Base-by-base conservation (phyloP, 2,329 filamentous ascomycete species). In the Gnomoniopsis sp. region DNA sequence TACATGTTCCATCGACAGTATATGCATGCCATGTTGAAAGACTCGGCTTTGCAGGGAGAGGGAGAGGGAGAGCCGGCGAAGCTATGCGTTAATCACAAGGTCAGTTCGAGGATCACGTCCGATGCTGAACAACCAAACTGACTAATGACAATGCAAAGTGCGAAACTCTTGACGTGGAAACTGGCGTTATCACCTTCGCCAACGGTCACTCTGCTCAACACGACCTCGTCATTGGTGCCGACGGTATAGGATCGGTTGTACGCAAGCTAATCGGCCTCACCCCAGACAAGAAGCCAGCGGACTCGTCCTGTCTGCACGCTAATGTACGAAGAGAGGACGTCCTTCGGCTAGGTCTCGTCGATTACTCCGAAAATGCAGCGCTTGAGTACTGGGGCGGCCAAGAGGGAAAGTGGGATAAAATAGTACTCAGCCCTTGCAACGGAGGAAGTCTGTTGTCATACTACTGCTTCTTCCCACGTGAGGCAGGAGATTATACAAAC, bases 341-440 rank as follows among this genome's bases (percentile, higher is more conserved):
- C 1, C 77, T 84, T 33, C 75, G 76, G 58, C 74, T 83, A 1
- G 86, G 86, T 2, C 77, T 89, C 0, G 78, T 84, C 34, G 84
- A 89, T 68, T 88, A 87, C 71, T 84, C 84, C 0, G 66, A 78
- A 36, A 70, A 89, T 71, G 75, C 70, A 26, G 86, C 86, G 0
- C 74, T 90, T 0, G 84, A 90, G 69, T 89, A 88, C 74, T 89
- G 87, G 87, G 87, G 87, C 26, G 87, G 87, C 1, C 80, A 85
- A 54, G 82, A 86, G 55, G 75, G 73, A 57, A 84, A 83, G 66
- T 84, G 77, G 77, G 83, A 88, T 70, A 90, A 89, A 77, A 89
- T 90, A 59, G 87, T 89, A 6, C 74, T 89, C 2, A 88, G 85
- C 0, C 85, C 87, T 6, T 89, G 87, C 73, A 87, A 88, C 66